phyloP scores from a whole-genome alignment of 2,329 filamentous ascomycete genomes.

The Aspergillus brasiliensis region DNA sequence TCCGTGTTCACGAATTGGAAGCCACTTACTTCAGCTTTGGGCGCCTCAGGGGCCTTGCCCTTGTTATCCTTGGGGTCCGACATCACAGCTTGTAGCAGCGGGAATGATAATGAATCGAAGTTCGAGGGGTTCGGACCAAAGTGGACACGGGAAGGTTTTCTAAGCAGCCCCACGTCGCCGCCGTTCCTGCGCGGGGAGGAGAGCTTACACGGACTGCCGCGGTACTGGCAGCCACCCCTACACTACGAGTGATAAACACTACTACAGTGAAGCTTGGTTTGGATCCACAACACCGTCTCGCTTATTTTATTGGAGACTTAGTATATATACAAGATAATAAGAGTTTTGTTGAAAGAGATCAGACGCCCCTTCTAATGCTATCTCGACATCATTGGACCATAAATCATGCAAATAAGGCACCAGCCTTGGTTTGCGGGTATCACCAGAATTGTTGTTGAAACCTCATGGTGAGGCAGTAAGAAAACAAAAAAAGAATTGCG shows the following conservation, averaged over 20 bases:
- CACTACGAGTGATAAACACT: background rate
- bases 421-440: conserved; percentile 15
- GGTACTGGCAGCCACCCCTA: background rate
- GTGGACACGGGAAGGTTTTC: conserved; percentile 25
- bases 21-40: conserved; percentile 16
- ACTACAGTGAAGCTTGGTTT: too few species aligned
- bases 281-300: too few species aligned
- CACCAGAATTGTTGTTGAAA: conserved; percentile 24
- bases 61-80: conserved; percentile 37
- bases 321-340: background rate
- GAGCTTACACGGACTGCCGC: background rate
- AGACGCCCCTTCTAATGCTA: conserved; percentile 1
- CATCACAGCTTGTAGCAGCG: conserved; percentile 27
- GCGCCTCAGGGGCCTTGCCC: conserved; percentile 33
- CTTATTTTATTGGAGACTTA: too few species aligned
- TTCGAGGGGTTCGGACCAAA: conserved; percentile 13
- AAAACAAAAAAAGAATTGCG: background rate
- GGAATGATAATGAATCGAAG: conserved; percentile 13
- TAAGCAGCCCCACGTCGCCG: conserved; percentile 32
- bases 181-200: conserved; percentile 4
- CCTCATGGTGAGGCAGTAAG: conserved; percentile 1
- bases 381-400: background rate
- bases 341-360: conserved; percentile 1
- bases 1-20: background rate
- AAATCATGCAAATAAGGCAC: conserved; percentile 18